These are phyloP conservation scores for Magnolia changhungtana DNA, from an alignment of 164 flowering plant species.

Conservation along the genomic window DNA sequence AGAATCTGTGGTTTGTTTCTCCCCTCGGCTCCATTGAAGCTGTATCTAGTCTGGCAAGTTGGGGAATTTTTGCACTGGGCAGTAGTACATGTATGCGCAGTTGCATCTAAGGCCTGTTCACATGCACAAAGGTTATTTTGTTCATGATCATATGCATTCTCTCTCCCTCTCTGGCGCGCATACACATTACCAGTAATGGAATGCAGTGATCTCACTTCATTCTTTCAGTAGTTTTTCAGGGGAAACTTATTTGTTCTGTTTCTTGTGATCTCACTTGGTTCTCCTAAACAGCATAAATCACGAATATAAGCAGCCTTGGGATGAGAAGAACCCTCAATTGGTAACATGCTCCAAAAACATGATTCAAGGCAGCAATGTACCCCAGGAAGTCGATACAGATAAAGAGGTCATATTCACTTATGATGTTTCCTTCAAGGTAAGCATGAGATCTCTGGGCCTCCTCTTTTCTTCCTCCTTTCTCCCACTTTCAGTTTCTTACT, in stretches of 20 bases:
- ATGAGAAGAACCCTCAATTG: constrained; percentile 83
- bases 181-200: too few relatives aligned
- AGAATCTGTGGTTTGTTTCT: too few relatives aligned
- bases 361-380: constrained; percentile 56
- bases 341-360: constrained; percentile 76
- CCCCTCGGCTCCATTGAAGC: too few relatives aligned
- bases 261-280: constrained; percentile 10
- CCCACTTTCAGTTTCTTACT: constrained; percentile 2
- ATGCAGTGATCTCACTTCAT: background rate
- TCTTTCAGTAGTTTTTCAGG: background rate
- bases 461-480: background rate
- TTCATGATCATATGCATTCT: too few relatives aligned
- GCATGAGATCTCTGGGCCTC: background rate
- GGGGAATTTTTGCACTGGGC: too few relatives aligned
- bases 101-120: too few relatives aligned
- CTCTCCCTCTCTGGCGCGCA: too few relatives aligned
- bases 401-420: constrained; percentile 54
- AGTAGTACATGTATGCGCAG: too few relatives aligned
- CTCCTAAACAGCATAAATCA: constrained; percentile 66
- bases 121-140: too few relatives aligned
- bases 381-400: constrained; percentile 73
- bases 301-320: constrained; percentile 78
- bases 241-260: background rate
- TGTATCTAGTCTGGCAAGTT: too few relatives aligned
- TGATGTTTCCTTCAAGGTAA: constrained; percentile 51